Evolutionary conservation across 192 early-diverging fungal genomes (phyloP).

Genomic region (Podila epicladia): DNA sequence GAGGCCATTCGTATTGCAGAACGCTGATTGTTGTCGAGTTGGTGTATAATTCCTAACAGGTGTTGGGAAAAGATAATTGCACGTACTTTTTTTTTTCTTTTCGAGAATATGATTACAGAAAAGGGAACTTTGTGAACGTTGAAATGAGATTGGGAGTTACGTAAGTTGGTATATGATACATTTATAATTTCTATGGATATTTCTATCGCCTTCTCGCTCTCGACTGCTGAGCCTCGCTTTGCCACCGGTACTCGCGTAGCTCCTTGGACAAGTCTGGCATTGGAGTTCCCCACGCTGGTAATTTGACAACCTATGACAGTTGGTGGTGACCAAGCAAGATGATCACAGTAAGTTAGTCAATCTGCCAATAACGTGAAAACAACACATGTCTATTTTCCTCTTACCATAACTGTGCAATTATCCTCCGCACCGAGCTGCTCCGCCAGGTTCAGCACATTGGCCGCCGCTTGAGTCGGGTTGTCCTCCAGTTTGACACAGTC

Average conservation of each 20-base stretch:
- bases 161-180: no score
- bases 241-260: constrained; percentile 65
- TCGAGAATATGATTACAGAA: no score
- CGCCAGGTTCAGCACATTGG: constrained; percentile 66
- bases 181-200: no score
- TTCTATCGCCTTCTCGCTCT: constrained; percentile 42
- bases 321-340: background rate
- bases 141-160: no score
- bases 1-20: no score
- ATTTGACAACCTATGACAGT: constrained; percentile 64
- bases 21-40: no score
- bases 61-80: no score
- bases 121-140: no score
- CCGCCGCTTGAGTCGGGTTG: constrained; percentile 64
- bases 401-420: constrained; percentile 73
- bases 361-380: no score
- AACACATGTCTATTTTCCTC: background rate
- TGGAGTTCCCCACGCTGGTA: constrained; percentile 73
- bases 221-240: constrained; percentile 59
- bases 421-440: constrained; percentile 77
- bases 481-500: constrained; percentile 74
- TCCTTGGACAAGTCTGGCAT: constrained; percentile 76
- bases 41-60: no score
- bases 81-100: no score
- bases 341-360: background rate